Conservation (phyloP, 768 basidiomycete genomes). For the Amyloporia xantha region DNA sequence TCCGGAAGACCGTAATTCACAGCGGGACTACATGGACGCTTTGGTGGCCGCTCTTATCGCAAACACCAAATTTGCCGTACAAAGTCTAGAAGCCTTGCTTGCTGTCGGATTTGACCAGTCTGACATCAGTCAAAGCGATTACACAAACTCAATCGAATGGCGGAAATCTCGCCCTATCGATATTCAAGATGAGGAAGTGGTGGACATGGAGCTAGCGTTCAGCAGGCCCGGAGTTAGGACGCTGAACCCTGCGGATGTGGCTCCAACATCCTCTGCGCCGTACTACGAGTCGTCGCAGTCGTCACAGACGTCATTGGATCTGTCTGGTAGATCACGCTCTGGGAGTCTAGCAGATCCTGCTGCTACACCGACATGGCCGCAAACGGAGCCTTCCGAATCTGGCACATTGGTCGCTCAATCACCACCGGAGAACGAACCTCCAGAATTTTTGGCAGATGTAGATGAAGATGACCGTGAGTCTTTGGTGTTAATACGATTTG, state of each 20-base stretch:
- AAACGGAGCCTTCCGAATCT: slow-evolving; percentile 4
- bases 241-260: slow-evolving; percentile 1
- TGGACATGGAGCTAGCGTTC: slow-evolving; percentile 24
- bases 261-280: slow-evolving; percentile 13
- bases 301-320: slow-evolving; percentile 23
- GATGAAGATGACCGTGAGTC: slow-evolving; percentile 22
- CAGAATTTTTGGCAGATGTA: slow-evolving; percentile 10
- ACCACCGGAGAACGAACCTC: slow-evolving; percentile 3
- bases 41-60: slow-evolving; percentile 46
- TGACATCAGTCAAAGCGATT: slow-evolving; percentile 60
- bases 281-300: slow-evolving; percentile 22
- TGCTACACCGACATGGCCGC: slow-evolving; percentile 14
- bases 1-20: slow-evolving; percentile 1
- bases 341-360: slow-evolving; percentile 13
- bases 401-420: slow-evolving; percentile 9
- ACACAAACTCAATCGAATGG: slow-evolving; percentile 72
- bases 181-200: slow-evolving; percentile 36
- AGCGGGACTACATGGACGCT: slow-evolving; percentile 39
- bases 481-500: neutral
- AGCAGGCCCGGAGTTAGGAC: slow-evolving; percentile 13
- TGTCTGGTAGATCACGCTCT: slow-evolving; percentile 13
- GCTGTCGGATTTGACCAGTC: slow-evolving; percentile 66
- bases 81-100: slow-evolving; percentile 57
- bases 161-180: slow-evolving; percentile 44
- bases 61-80: slow-evolving; percentile 49